Percentiles rank a stretch among this genome's conserved stretches.
Conservation (phyloP, 2,329 filamentous ascomycete genomes). For the Cladosporium sp. region DNA sequence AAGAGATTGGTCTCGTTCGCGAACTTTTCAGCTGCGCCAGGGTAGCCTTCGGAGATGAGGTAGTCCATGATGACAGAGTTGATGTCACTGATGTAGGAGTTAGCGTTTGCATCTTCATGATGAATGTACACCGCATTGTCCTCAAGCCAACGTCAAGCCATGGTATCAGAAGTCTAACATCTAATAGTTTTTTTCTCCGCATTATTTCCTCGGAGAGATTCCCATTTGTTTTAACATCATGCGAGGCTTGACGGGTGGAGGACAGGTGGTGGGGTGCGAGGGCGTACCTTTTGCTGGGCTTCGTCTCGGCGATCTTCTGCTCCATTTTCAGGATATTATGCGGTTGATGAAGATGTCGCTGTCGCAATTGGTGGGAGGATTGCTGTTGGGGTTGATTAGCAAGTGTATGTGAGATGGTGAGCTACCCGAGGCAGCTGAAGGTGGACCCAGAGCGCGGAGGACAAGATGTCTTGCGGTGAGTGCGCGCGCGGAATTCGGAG, state of each 20-base stretch:
- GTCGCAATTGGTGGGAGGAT: conserved; percentile 4
- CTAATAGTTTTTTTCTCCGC: conserved; percentile 74
- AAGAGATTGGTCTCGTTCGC: conserved; percentile 88
- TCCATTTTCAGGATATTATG: conserved; percentile 16
- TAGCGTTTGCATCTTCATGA: neutral
- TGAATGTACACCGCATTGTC: neutral
- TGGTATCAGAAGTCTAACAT: conserved; percentile 22
- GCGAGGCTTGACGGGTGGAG: conserved; percentile 39
- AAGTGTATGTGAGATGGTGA: neutral
- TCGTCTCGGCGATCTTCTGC: conserved; percentile 73
- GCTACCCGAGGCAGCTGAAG: conserved; percentile 13
- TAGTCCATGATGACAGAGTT: conserved; percentile 96
- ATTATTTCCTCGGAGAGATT: conserved; percentile 99
- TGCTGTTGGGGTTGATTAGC: conserved; percentile 7
- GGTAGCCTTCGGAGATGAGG: conserved; percentile 92
- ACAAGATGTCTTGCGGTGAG: conserved; percentile 6
- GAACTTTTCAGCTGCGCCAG: conserved; percentile 88
- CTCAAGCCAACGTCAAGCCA: conserved; percentile 17
- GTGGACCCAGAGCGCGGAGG: conserved; percentile 8
- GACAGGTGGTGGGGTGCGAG: conserved; percentile 37
- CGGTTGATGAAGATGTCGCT: conserved; percentile 2
- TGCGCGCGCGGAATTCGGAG: conserved; percentile 4
- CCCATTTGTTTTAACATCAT: conserved; percentile 97
- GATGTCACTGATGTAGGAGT: conserved; percentile 68
- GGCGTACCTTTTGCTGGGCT: conserved; percentile 77